A percentile compares a stretch with the other conserved stretches of the same genome.
Evolutionary conservation across 2,329 filamentous ascomycete genomes (phyloP).

Genomic region (Fusarium gaditjirri): DNA sequence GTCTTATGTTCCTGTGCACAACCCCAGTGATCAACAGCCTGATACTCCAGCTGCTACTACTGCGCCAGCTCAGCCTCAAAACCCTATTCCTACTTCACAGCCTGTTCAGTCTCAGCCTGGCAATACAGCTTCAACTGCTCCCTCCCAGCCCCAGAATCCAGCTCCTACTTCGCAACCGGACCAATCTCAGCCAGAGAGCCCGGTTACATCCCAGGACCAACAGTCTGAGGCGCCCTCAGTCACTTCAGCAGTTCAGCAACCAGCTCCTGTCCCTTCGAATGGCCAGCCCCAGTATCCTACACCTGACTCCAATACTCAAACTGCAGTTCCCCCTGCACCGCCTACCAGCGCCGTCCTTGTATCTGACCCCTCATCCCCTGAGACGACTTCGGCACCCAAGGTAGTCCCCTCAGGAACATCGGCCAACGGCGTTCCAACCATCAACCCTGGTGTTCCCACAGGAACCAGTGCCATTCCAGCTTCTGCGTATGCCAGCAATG

Average conservation of each 20-base stretch:
- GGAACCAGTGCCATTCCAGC: constrained; percentile 55
- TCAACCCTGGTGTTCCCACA: constrained; percentile 49
- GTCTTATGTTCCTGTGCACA: constrained; percentile 15
- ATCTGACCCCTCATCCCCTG: constrained; percentile 21
- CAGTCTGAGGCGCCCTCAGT: background rate
- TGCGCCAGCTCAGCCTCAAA: constrained; percentile 1
- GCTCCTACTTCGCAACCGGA: background rate
- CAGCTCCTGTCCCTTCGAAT: constrained; percentile 12
- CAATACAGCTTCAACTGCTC: background rate
- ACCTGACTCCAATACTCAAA: constrained; percentile 12
- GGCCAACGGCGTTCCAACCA: constrained; percentile 56
- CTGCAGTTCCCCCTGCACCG: background rate
- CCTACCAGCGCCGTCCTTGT: constrained; percentile 13
- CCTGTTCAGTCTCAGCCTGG: constrained; percentile 1
- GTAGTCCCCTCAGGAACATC: constrained; percentile 42
- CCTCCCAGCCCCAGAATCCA: background rate
- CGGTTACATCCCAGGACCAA: background rate
- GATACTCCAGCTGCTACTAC: constrained; percentile 4
- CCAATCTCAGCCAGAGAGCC: constrained; percentile 1
- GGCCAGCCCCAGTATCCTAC: background rate
- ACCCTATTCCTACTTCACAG: background rate
- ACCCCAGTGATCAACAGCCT: constrained; percentile 12
- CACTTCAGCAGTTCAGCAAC: constrained; percentile 18
- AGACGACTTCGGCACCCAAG: constrained; percentile 13
- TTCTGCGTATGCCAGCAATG: constrained; percentile 56